These are phyloP conservation scores for Paxillus ammoniavirescens DNA, from an alignment of 768 basidiomycete species.

Conservation along the genomic window DNA sequence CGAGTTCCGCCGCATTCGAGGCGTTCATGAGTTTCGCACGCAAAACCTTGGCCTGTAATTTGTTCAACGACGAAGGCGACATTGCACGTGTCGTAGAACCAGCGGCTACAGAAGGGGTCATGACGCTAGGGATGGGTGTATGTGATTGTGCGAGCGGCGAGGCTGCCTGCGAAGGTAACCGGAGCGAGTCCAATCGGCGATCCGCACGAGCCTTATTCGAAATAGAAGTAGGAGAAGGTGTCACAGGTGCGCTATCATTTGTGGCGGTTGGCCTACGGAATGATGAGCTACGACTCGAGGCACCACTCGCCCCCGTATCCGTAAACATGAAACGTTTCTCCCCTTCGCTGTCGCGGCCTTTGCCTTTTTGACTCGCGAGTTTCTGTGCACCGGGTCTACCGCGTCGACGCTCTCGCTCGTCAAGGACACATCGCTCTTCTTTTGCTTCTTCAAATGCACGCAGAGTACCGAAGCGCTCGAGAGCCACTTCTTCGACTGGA, in stretches of 20 bases:
- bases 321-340: constrained; percentile 68
- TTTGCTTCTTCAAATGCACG: constrained; percentile 87
- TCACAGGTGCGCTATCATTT: constrained; percentile 52
- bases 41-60: constrained; percentile 88
- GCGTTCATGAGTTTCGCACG: constrained; percentile 85
- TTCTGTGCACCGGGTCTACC: constrained; percentile 29
- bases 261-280: constrained; percentile 81
- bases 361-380: constrained; percentile 35
- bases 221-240: constrained; percentile 45
- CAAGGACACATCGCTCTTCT: constrained; percentile 82
- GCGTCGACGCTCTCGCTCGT: constrained; percentile 70
- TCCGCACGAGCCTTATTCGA: constrained; percentile 37
- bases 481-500: constrained; percentile 71
- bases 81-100: constrained; percentile 43
- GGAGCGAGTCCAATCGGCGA: constrained; percentile 58
- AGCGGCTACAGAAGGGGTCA: constrained; percentile 61
- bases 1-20: constrained; percentile 73
- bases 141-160: constrained; percentile 61
- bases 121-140: constrained; percentile 89
- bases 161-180: constrained; percentile 55
- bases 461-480: constrained; percentile 85
- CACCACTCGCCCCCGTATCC: constrained; percentile 57
- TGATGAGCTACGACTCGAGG: constrained; percentile 78
- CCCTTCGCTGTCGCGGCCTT: constrained; percentile 36
- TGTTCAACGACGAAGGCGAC: constrained; percentile 83